phyloP scores from a whole-genome alignment of 768 basidiomycete genomes.

The Tylopilus plumbeoviolaceoides region DNA sequence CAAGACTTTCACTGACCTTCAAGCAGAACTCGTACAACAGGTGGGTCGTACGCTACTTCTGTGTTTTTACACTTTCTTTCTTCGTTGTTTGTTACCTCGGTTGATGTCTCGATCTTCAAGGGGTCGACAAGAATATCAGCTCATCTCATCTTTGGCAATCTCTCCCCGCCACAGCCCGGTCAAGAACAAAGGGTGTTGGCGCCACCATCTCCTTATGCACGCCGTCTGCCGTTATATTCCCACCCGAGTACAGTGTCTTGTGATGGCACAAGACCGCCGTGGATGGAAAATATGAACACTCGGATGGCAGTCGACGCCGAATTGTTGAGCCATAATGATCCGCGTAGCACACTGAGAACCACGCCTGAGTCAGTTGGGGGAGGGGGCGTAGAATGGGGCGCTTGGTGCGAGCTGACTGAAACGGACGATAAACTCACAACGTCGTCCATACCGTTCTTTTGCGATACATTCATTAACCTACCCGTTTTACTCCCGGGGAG shows the following conservation, averaged over 20 bases:
- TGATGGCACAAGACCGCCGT: slow-evolving; percentile 24
- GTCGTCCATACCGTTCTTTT: slow-evolving; percentile 52
- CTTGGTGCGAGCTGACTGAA: slow-evolving; percentile 47
- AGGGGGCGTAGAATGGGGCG: slow-evolving; percentile 54
- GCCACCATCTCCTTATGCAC: slow-evolving; percentile 55
- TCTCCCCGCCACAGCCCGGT: slow-evolving; percentile 31
- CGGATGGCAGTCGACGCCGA: slow-evolving; percentile 39
- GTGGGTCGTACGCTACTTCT: slow-evolving; percentile 29
- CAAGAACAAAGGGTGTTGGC: slow-evolving; percentile 26
- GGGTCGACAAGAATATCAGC: slow-evolving; percentile 43
- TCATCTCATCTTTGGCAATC: slow-evolving; percentile 55
- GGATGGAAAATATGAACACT: slow-evolving; percentile 35
- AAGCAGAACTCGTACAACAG: slow-evolving; percentile 55
- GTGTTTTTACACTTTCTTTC: background rate
- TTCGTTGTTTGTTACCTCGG: background rate
- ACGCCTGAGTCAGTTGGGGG: slow-evolving; percentile 42
- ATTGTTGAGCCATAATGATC: slow-evolving; percentile 37
- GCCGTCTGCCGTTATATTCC: slow-evolving; percentile 50
- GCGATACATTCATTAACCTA: slow-evolving; percentile 47
- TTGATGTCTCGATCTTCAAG: slow-evolving; percentile 28
- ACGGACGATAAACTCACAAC: slow-evolving; percentile 44
- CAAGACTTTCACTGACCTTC: slow-evolving; percentile 51
- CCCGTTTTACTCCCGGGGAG: slow-evolving; percentile 45
- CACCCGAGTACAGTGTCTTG: slow-evolving; percentile 44
- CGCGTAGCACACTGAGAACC: slow-evolving; percentile 36